Conservation (phyloP, 768 basidiomycete species). For the Boletus patriciae region DNA sequence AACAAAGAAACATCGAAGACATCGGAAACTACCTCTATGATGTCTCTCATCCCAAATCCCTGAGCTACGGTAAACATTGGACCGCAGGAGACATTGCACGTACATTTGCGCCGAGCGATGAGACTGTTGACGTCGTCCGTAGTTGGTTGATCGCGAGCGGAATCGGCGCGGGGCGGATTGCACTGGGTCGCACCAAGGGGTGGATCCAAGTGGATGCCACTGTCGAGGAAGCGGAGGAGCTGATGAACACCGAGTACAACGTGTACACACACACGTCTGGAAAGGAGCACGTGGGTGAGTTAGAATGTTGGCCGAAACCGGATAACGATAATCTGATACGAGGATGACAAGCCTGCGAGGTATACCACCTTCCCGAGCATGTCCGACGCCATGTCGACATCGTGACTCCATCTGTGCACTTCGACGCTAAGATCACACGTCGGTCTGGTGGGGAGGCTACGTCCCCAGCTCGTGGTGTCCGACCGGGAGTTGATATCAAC, state of each 20-base stretch:
- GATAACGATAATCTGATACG: neutral
- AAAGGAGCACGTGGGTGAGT: slow-evolving; percentile 26
- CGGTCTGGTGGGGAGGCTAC: slow-evolving; percentile 8
- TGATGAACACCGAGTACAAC: slow-evolving; percentile 36
- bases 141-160: slow-evolving; percentile 31
- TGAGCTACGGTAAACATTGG: slow-evolving; percentile 49
- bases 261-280: slow-evolving; percentile 31
- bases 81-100: slow-evolving; percentile 26
- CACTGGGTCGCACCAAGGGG: slow-evolving; percentile 16
- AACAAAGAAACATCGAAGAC: slow-evolving; percentile 30
- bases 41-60: slow-evolving; percentile 45
- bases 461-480: slow-evolving; percentile 10
- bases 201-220: slow-evolving; percentile 32
- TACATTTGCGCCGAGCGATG: slow-evolving; percentile 28
- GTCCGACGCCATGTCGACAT: slow-evolving; percentile 36
- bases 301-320: neutral
- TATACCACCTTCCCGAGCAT: slow-evolving; percentile 34
- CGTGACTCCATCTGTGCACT: slow-evolving; percentile 38
- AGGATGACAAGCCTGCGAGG: slow-evolving; percentile 27
- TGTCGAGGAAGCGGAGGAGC: slow-evolving; percentile 33
- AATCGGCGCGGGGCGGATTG: slow-evolving; percentile 22
- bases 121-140: slow-evolving; percentile 24
- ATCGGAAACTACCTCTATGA: slow-evolving; percentile 43
- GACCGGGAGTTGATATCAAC: slow-evolving; percentile 6
- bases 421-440: slow-evolving; percentile 23